Percentiles rank a stretch among this genome's conserved stretches.
Evolutionary conservation across 179 eudicot species (phyloP).

Genomic region (Gypsophila paniculata): DNA sequence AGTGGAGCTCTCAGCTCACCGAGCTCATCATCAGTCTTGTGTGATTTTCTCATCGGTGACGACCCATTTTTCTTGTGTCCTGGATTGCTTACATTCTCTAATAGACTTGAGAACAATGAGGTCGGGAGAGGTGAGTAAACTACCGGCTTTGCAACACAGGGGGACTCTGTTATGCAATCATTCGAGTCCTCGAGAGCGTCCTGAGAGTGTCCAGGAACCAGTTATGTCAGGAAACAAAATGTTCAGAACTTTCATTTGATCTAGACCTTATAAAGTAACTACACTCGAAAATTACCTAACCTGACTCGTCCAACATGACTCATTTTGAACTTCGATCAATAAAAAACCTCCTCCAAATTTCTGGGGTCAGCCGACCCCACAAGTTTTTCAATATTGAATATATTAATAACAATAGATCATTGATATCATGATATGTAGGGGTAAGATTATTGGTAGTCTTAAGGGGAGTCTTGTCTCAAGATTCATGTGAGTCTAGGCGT

Average conservation of each 20-base stretch:
- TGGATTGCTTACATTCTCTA: conserved; percentile 49
- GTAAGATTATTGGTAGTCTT: no score
- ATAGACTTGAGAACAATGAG: conserved; percentile 40
- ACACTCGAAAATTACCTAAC: background rate
- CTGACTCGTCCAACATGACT: no score
- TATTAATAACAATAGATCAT: no score
- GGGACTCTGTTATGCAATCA: conserved; percentile 37
- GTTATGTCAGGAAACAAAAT: background rate
- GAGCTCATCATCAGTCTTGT: conserved; percentile 83
- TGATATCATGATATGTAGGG: no score
- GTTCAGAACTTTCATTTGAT: background rate
- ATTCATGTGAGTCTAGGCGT: no score
- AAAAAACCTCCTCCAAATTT: no score
- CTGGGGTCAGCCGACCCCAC: no score
- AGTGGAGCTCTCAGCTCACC: conserved; percentile 67
- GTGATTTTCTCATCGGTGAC: conserved; percentile 58
- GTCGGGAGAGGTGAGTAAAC: conserved; percentile 58
- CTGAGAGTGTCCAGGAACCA: conserved; percentile 31
- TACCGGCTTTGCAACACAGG: conserved; percentile 60
- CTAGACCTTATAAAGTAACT: background rate
- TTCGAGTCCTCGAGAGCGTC: conserved; percentile 38
- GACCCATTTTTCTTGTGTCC: conserved; percentile 49
- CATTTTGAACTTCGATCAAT: no score
- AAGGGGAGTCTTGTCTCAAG: no score
- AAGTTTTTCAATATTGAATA: no score